A percentile compares a stretch with the other conserved stretches of the same genome.
phyloP scores from a whole-genome alignment of 768 basidiomycete species.

The Mycena rebaudengoi region DNA sequence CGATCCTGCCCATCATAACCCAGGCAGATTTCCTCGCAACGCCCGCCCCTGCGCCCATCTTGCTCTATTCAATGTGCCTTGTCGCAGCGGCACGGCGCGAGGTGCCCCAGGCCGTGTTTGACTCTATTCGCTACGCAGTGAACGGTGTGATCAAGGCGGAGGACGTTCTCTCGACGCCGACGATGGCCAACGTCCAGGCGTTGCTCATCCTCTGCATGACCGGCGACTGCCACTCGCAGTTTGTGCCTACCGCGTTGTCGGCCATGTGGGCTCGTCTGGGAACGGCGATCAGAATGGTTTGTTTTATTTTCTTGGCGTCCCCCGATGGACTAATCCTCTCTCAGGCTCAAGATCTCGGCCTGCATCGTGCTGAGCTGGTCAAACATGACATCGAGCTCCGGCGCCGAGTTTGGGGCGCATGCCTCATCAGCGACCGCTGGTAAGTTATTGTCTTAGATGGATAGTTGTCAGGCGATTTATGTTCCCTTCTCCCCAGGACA shows the following conservation, averaged over 20 bases:
- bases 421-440: conserved; percentile 96
- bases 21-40: conserved; percentile 86
- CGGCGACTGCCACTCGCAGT: conserved; percentile 91
- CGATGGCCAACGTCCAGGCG: conserved; percentile 88
- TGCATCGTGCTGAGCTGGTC: conserved; percentile 91
- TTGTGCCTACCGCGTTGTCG: conserved; percentile 85
- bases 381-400: conserved; percentile 87
- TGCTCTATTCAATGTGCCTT: conserved; percentile 94
- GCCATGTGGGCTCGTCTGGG: conserved; percentile 88
- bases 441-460: conserved; percentile 44
- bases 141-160: conserved; percentile 89
- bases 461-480: background rate
- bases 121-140: conserved; percentile 87
- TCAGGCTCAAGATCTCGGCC: conserved; percentile 94
- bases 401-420: conserved; percentile 92
- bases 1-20: conserved; percentile 89
- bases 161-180: conserved; percentile 89
- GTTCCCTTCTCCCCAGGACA: conserved; percentile 57
- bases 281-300: conserved; percentile 91
- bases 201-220: conserved; percentile 87
- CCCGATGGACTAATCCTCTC: conserved; percentile 9
- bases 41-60: conserved; percentile 76
- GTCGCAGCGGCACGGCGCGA: conserved; percentile 89
- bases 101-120: conserved; percentile 86
- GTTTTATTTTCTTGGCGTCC: conserved; percentile 29